These are phyloP conservation scores for Monosporascus sp. DNA, from an alignment of 2,329 filamentous ascomycete species.

Conservation along the genomic window DNA sequence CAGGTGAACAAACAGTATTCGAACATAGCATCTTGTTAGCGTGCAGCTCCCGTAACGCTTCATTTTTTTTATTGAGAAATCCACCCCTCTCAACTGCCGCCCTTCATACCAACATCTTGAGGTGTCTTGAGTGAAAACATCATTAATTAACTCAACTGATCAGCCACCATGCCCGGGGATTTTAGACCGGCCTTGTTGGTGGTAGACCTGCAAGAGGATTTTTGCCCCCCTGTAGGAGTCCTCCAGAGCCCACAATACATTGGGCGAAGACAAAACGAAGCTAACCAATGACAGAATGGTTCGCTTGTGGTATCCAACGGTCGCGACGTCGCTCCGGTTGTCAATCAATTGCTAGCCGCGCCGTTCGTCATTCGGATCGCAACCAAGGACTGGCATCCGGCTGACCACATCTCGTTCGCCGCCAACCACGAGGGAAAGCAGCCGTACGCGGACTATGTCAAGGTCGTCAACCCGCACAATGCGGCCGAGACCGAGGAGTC, in stretches of 20 bases:
- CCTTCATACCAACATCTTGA: no score
- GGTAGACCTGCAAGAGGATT: slow-evolving; percentile 91
- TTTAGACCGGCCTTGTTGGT: slow-evolving; percentile 57
- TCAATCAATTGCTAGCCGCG: slow-evolving; percentile 71
- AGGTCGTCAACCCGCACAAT: slow-evolving; percentile 62
- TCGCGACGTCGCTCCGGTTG: slow-evolving; percentile 59
- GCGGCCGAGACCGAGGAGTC: slow-evolving; percentile 57
- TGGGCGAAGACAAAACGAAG: background rate
- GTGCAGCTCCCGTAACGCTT: no score
- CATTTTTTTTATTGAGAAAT: no score
- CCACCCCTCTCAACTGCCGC: no score
- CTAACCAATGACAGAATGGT: slow-evolving; percentile 55
- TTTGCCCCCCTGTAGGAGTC: slow-evolving; percentile 74
- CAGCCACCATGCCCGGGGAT: slow-evolving; percentile 13
- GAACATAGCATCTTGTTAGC: no score
- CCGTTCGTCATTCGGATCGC: slow-evolving; percentile 71
- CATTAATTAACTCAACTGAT: background rate
- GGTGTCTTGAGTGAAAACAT: no score
- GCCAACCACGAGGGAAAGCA: slow-evolving; percentile 63
- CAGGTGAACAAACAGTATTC: no score
- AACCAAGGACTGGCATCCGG: slow-evolving; percentile 90
- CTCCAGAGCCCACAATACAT: background rate
- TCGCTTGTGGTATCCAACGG: slow-evolving; percentile 75
- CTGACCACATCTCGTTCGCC: slow-evolving; percentile 82
- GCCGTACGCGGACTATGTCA: slow-evolving; percentile 61